Base-by-base conservation (phyloP, 441 rosid species). In the Kokia cookei region DNA sequence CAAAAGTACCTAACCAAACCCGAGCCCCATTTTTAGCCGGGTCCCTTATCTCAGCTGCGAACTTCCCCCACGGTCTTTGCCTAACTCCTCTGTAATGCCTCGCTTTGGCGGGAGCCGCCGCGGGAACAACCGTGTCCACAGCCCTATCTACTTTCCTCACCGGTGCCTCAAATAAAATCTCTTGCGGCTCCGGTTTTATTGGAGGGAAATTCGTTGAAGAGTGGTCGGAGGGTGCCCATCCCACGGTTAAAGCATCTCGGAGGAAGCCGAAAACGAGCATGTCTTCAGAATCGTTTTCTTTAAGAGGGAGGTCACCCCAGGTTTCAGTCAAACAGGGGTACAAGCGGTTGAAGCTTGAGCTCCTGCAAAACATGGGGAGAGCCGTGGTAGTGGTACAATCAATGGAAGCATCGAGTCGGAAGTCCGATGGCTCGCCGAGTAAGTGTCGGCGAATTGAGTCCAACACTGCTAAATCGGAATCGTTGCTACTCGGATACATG, bases 31-130 rank as follows among this genome's bases (percentile, higher is more conserved):
- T 93, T 80, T 90, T 94, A 22, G 94, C 96, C 70, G 96, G 97
- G 79, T 94, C 96, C 10, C 98, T 81, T 1, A 94, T 94, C 90
- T 94, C 99, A 24, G 96, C 97, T 32, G 99, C 98, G 63, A 87
- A 94, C 73, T 90, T 94, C 51, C 99, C 99, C 99, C 99, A 94
- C 19, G 98, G 99, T 77, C 98, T 82, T 80, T 82, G 91, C 72
- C 99, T 90, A 63, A 95, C 98, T 13, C 99, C 99, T 72, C 98
- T 82, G 58, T 88, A 95, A 43, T 89, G 97, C 81, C 86, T 89
- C 57, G 94, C 96, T 83, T 77, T 86, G n/a, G 76, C 26, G 53
- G 87, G 83, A 11, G 48, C 84, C 76, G 24, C 81, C 70, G 75
- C 67, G n/a, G 79, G 77, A 35, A 64, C 69, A 51, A 69, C 60